Evolutionary conservation across 371 early-diverging fungal genomes (phyloP), one percentile per base, ranked within the genome.

Genomic region (Chytridium lagenaria): DNA sequence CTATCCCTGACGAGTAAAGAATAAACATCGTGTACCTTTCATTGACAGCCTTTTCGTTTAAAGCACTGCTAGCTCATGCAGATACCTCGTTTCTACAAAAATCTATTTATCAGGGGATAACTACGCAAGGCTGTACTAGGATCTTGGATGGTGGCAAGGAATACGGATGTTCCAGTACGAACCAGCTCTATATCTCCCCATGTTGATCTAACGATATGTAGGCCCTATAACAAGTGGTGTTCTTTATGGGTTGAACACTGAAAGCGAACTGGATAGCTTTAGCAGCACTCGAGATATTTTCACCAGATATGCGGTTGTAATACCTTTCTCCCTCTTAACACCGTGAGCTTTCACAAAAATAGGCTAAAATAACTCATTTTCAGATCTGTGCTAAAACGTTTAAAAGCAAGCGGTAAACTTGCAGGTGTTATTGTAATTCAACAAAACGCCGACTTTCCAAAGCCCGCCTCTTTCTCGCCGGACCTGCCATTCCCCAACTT

Each of bases 401-500:
- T 87, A 28, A 55, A 70, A 50, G 67, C 66, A 0, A 78, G 87
- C 1, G 75, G 81, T 0, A 85, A 81, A 50, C 22, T 87, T 49
- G 75, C 83, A 1, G 86, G 85, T 3, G 77, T 90, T 30, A 80
- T 90, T 22, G 83, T 86, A 0, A 77, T 88, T 37, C 77, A 85
- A 34, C 79, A 85, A 50, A 80, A 80, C 50, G 77, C 82, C 1
- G 71, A 64, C 12, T 72, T 67, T 52, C 59, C 81, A 15, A 52
- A 59, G 15, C 84, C 87, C 5, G 67, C 78, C 15, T 40, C 67
- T 5, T 71, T 63, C 28, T 93, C 93, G 1, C 88, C 90, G 0
- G 93, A 93, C 63, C 65, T 80, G 2, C 76, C 79, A 1, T 91
- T 90, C 75, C 93, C 93, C 1, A 91, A 91, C 63, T 91, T 90